Evolutionary conservation across 208 protist species (phyloP).

Genomic region (Trypanosomatidae sp.): DNA sequence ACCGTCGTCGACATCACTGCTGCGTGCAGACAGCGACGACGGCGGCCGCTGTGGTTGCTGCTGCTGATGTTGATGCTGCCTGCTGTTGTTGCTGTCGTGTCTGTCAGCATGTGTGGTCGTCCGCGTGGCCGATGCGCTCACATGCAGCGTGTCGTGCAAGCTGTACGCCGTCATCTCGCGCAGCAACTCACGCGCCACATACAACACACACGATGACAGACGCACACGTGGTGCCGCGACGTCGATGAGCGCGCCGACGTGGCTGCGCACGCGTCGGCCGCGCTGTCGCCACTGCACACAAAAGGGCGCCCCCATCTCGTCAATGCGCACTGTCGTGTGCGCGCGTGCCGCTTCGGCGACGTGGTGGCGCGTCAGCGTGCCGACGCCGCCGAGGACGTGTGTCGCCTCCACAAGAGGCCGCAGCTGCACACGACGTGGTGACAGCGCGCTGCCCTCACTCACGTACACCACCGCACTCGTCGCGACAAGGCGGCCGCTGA

Average conservation of each 20-base stretch:
- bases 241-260: constrained; percentile 52
- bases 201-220: constrained; percentile 50
- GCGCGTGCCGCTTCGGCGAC: constrained; percentile 19
- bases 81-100: background rate
- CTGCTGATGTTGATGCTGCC: no score
- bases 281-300: constrained; percentile 17
- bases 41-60: no score
- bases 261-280: constrained; percentile 6
- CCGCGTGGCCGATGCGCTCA: background rate
- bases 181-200: constrained; percentile 39
- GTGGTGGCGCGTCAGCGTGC: constrained; percentile 41
- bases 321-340: constrained; percentile 35
- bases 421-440: constrained; percentile 3
- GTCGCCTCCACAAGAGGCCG: constrained; percentile 18
- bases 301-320: constrained; percentile 46
- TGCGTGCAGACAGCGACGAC: background rate
- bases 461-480: constrained; percentile 48
- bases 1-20: background rate
- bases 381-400: constrained; percentile 50
- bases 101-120: background rate
- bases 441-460: constrained; percentile 41
- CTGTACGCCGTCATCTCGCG: constrained; percentile 17
- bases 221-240: constrained; percentile 38
- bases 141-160: constrained; percentile 4
- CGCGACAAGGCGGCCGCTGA: constrained; percentile 33